Evolutionary conservation across 2,329 filamentous ascomycete species (phyloP), one percentile per base, ranked within the genome.

Genomic region (Cladosporium sp.): DNA sequence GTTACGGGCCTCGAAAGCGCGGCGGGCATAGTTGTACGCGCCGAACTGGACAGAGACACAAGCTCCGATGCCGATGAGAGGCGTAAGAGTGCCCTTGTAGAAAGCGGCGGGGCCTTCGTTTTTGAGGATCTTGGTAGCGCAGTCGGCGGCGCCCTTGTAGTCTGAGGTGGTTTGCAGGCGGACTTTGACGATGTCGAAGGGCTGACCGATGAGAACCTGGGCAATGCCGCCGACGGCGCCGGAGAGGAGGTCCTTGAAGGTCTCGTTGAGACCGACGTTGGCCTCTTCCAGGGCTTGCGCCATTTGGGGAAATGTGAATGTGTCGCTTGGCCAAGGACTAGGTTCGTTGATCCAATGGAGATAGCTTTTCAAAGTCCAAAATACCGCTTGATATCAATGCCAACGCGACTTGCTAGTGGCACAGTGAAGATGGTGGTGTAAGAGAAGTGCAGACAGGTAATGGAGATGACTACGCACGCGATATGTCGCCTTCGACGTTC

Each of bases 31-130:
- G 77, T 96, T 90, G 79, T 97, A 98, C 63, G 87, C 93, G 58
- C 91, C 93, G 71, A 98, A 98, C 77, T 98, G 93, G 63, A 98
- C 86, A n/a, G 90, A 96, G 43, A 84, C 77, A 70, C 93, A 98
- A 61, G 93, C 93, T 62, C 93, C 93, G 67, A 98, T 97, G 61
- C 93, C 93, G 53, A 98, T 82, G 52, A 98, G 79, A 0, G 93
- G 93, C 4, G 93, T 97, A 53, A 98, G 78, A 0, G 93, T 97
- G 65, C 93, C 93, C 61, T 98, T 98, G 82, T 98, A 98, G 77
- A 98, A 98, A 53, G 93, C 93, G 10, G 87, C 74, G 2, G 90
- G 79, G 1, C 93, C 93, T 71, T 98, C 93, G 65, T 89, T 85
- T 64, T 82, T 84, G 73, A 89, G 89, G 74, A 98, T 97, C 58